Evolutionary conservation across 345 rosid genomes (phyloP), one percentile per base, ranked within the genome.

Genomic region (Kernera saxatilis): DNA sequence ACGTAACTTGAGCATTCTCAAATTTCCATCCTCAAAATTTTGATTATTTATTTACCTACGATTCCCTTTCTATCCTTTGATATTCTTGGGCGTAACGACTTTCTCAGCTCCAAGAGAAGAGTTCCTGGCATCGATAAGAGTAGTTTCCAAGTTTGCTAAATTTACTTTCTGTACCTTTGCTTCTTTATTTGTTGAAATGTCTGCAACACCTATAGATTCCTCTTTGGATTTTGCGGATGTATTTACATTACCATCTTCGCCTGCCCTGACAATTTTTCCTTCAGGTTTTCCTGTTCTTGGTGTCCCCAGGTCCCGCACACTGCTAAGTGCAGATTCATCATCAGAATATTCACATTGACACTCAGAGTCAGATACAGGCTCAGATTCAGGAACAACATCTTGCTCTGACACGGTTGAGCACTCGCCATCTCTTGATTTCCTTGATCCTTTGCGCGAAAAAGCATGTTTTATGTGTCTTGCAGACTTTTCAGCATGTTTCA

Each of bases 381-480:
- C 90, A 2, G 76, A 72, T 22, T 79, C 84, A 12, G 58, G 64
- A 53, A 35, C 39, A 37, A 35, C 55, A 27, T 87, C 85, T 37
- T 65, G 36, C 39, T 74, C 89, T 25, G 23, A 49, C 36, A 51
- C 65, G 1, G 32, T 51, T 27, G 80, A 53, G 13, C 52, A 33
- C 59, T 78, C 46, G 2, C 32, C 80, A 21, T 29, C 80, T 30
- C 6, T 70, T 15, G 72, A 64, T 50, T 60, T 82, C 72, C 69
- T 80, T 22, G 97, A 88, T 25, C 89, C 89, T 83, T 84, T 94
- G 32, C 78, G 83, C 4, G 97, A 88, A 65, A 94, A 76, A 0
- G 30, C 87, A 39, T 88, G 84, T 77, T 84, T 93, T 30, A 91
- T 3, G 37, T 60, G 52, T 41, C 78, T 82, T 48, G 90, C 89